These are phyloP conservation scores for Penicillium coffeae DNA, from an alignment of 495 filamentous ascomycete genomes.

Conservation along the genomic window DNA sequence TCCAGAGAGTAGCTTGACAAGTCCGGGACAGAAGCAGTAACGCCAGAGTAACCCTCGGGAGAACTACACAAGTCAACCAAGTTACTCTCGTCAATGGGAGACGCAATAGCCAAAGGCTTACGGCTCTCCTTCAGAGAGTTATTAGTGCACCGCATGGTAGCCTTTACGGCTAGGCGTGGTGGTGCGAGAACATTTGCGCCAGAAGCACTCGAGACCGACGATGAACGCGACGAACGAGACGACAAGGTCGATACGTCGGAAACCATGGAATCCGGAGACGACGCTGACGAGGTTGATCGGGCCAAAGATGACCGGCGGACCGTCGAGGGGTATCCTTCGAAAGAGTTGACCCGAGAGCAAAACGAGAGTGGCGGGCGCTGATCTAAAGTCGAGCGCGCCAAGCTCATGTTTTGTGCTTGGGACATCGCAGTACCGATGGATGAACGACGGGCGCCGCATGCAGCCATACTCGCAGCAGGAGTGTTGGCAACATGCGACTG, in stretches of 20 bases:
- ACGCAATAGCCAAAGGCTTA: conserved; percentile 36
- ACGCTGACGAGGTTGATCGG: conserved; percentile 70
- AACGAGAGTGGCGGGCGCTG: conserved; percentile 46
- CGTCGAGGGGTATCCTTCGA: conserved; percentile 45
- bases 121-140: conserved; percentile 41
- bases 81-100: conserved; percentile 49
- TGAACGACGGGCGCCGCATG: conserved; percentile 49
- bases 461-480: conserved; percentile 82
- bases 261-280: conserved; percentile 88
- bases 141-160: conserved; percentile 77
- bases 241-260: conserved; percentile 68
- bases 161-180: conserved; percentile 71
- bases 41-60: conserved; percentile 56
- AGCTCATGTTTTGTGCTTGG: conserved; percentile 61
- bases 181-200: conserved; percentile 59
- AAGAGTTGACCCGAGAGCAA: conserved; percentile 50
- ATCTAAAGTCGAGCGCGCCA: conserved; percentile 61
- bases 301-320: conserved; percentile 72
- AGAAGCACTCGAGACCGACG: conserved; percentile 69
- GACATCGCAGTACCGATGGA: conserved; percentile 81
- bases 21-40: conserved; percentile 46
- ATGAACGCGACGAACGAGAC: conserved; percentile 64
- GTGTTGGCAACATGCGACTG: conserved; percentile 68
- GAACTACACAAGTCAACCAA: conserved; percentile 51
- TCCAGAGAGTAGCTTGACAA: conserved; percentile 51